Conservation (phyloP, 2,329 filamentous ascomycete species). For the Diplodia sapinea region DNA sequence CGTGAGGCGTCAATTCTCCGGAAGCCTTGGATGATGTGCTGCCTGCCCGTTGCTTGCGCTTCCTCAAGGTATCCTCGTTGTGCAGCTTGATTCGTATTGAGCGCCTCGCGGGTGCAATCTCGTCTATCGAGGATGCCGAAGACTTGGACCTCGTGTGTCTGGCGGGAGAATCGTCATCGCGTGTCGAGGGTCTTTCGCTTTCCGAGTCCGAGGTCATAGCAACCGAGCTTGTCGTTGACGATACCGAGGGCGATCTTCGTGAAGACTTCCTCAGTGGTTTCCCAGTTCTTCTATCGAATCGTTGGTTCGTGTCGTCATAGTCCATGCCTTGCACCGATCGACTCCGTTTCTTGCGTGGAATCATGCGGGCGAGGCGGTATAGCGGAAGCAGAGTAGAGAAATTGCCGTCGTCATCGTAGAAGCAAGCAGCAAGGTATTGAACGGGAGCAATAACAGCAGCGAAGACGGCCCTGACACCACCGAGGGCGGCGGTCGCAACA, state of each 20-base stretch:
- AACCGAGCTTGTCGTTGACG: conserved; percentile 61
- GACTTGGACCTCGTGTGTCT: conserved; percentile 71
- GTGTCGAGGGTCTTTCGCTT: conserved; percentile 45
- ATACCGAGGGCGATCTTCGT: conserved; percentile 50
- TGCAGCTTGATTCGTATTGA: conserved; percentile 92
- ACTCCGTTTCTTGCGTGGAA: conserved; percentile 44
- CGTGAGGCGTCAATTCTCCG: conserved; percentile 47
- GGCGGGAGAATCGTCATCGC: conserved; percentile 49
- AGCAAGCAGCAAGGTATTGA: conserved; percentile 79
- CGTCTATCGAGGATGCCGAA: conserved; percentile 58
- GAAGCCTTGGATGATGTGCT: conserved; percentile 40
- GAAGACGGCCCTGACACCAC: conserved; percentile 78
- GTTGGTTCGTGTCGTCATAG: conserved; percentile 22
- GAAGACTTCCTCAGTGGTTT: conserved; percentile 38
- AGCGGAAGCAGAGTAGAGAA: conserved; percentile 81
- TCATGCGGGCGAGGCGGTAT: conserved; percentile 64
- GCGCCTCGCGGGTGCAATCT: conserved; percentile 70
- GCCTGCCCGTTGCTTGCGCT: conserved; percentile 73
- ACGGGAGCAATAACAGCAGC: conserved; percentile 80
- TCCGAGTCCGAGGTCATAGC: conserved; percentile 71
- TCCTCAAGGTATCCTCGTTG: conserved; percentile 75
- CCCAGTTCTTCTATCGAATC: conserved; percentile 22
- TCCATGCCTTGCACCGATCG: conserved; percentile 35
- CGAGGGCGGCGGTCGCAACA: conserved; percentile 73
- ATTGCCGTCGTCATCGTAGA: conserved; percentile 78